Evolutionary conservation across 148 eudicot species (phyloP), one percentile per base, ranked within the genome.

Genomic region (Camellia sinensis): DNA sequence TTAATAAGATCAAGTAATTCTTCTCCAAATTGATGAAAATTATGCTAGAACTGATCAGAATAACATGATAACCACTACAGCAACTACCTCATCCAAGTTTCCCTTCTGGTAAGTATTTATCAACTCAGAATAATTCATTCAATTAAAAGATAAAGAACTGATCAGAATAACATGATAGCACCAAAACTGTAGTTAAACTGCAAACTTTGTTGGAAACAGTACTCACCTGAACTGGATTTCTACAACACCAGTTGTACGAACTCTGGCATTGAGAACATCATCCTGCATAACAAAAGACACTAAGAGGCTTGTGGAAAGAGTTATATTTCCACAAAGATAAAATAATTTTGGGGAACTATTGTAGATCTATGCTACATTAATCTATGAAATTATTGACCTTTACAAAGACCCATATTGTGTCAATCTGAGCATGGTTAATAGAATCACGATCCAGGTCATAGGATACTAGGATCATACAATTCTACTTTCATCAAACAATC

Each of bases 161-260:
- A 50, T 29, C 29, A 53, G 8, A 2, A 11, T 57, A 56, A 15
- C 69, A 57, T 13, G 50, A 57, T 41, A 57, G 62, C 63, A 17
- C 61, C 50, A 9, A 19, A 63, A 18, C 18, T 22, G 18, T 8
- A 54, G 59, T 17, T 9, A 43, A 62, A 76, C 66, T 13, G 52
- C 7, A 7, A 71, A 45, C 45, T 61, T 8, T 37, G 57, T 57
- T 21, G 53, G 41, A 71, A 46, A 46, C 65, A 81, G 54, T 37
- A 54, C 73, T 79, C 80, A 92, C 99, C 99, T 96, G 87, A 96
- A 93, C 82, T 96, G 99, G 82, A 96, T 96, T 90, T 96, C 98
- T 71, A 93, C 97, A 75, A 93, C 97, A 76, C 97, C 99, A 59
- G 97, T 92, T 59, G 99, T 96, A 59, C 98, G 99, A 79, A 96